phyloP scores from a whole-genome alignment of 2,329 filamentous ascomycete genomes.

The Beauveria sp. region DNA sequence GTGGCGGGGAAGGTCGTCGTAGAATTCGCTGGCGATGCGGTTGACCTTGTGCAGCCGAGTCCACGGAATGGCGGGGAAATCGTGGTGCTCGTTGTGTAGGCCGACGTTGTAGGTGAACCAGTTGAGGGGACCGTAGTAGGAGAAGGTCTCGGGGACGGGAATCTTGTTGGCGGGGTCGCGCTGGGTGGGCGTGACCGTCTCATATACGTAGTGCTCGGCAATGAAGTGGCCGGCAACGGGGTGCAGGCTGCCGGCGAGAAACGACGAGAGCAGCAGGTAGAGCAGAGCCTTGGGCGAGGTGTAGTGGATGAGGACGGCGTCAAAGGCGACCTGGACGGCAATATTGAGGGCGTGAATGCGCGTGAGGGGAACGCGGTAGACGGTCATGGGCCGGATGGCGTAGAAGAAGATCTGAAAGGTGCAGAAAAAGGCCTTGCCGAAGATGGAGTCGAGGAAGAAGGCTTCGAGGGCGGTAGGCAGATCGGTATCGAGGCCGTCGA shows the following conservation, averaged over 20 bases:
- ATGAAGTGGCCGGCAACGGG: constrained; percentile 97
- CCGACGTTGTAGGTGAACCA: constrained; percentile 94
- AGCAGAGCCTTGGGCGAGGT: constrained; percentile 59
- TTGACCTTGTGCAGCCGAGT: constrained; percentile 72
- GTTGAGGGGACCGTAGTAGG: constrained; percentile 92
- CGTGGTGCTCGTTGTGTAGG: constrained; percentile 97
- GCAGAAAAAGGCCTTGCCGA: constrained; percentile 97
- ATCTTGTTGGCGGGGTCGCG: constrained; percentile 51
- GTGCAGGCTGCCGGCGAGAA: constrained; percentile 88
- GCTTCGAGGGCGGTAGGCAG: constrained; percentile 89
- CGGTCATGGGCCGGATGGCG: constrained; percentile 87
- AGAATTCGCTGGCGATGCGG: constrained; percentile 81
- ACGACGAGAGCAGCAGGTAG: constrained; percentile 83
- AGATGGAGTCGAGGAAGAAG: constrained; percentile 84
- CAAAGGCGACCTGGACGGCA: constrained; percentile 66
- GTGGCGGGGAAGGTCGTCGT: constrained; percentile 77
- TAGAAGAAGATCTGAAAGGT: constrained; percentile 99
- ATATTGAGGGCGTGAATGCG: constrained; percentile 80
- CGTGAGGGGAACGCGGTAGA: constrained; percentile 85
- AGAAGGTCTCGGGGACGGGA: constrained; percentile 85
- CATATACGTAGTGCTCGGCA: constrained; percentile 88
- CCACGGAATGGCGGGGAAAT: constrained; percentile 96
- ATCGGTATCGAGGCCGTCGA: constrained; percentile 92
- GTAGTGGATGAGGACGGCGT: constrained; percentile 56
- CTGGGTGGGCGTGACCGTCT: constrained; percentile 49